A percentile compares a stretch with the other conserved stretches of the same genome.
Evolutionary conservation across 208 protist genomes (phyloP).

Genomic region (Phytomonas sp.): DNA sequence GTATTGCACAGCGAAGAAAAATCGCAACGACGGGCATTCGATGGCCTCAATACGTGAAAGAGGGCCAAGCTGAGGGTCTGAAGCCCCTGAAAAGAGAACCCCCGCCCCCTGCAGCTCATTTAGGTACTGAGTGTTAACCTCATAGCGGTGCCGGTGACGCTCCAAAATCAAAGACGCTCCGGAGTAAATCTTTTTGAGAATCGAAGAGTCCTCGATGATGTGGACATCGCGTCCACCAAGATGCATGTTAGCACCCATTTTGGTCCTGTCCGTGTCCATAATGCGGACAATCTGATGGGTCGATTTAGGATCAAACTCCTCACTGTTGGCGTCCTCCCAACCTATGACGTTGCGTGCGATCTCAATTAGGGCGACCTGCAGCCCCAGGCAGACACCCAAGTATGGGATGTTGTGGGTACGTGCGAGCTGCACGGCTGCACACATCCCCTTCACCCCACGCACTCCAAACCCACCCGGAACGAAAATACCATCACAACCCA

Average conservation of each 20-base stretch:
- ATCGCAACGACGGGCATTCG: slow-evolving; percentile 65
- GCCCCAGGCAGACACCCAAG: slow-evolving; percentile 98
- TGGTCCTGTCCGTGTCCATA: slow-evolving; percentile 92
- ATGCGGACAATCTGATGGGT: slow-evolving; percentile 95
- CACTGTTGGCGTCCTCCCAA: slow-evolving; percentile 88
- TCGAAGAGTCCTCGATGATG: slow-evolving; percentile 52
- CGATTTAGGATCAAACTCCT: slow-evolving; percentile 89
- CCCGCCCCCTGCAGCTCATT: slow-evolving; percentile 82
- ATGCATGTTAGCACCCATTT: slow-evolving; percentile 99
- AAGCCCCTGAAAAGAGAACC: slow-evolving; percentile 86
- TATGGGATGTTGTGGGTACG: slow-evolving; percentile 94
- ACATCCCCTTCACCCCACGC: slow-evolving; percentile 96
- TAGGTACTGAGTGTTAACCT: slow-evolving; percentile 94
- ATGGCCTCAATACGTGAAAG: slow-evolving; percentile 89
- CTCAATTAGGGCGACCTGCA: slow-evolving; percentile 96
- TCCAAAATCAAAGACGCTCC: slow-evolving; percentile 80
- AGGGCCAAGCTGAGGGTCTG: slow-evolving; percentile 78
- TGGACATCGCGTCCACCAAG: slow-evolving; percentile 91
- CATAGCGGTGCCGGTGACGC: slow-evolving; percentile 97
- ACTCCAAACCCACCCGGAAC: slow-evolving; percentile 98
- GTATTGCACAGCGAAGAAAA: slow-evolving; percentile 96
- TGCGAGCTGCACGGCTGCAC: slow-evolving; percentile 91
- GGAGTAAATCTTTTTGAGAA: slow-evolving; percentile 82
- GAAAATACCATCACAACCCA: slow-evolving; percentile 94
- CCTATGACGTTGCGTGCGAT: slow-evolving; percentile 92